Evolutionary conservation across 495 filamentous ascomycete genomes (phyloP).

Genomic region (Parmelia sp.): DNA sequence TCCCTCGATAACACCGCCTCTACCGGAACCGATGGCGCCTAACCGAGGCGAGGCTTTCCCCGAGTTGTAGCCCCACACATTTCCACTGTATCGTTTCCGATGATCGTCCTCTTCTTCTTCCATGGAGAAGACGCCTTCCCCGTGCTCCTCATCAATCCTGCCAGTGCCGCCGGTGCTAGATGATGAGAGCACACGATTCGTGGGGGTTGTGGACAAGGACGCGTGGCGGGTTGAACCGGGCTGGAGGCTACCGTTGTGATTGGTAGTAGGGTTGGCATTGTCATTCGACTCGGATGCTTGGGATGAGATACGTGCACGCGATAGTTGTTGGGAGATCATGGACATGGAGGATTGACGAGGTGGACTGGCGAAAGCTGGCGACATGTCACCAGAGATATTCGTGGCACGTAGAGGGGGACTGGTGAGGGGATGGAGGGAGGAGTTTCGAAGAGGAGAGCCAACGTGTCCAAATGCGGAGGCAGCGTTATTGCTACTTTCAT

Average conservation of each 20-base stretch:
- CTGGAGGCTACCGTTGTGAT: constrained; percentile 39
- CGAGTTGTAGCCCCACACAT: constrained; percentile 16
- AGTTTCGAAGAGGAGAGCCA: constrained; percentile 90
- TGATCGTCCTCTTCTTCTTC: constrained; percentile 63
- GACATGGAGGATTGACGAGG: constrained; percentile 60
- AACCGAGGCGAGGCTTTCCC: constrained; percentile 11
- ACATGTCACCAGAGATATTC: constrained; percentile 49
- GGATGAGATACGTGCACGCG: constrained; percentile 44
- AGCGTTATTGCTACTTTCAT: constrained; percentile 38
- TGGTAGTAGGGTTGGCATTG: constrained; percentile 9
- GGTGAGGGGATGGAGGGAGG: constrained; percentile 52
- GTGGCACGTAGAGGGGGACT: constrained; percentile 63
- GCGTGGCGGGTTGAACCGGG: constrained; percentile 38
- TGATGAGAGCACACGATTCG: constrained; percentile 43
- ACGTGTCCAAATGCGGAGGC: constrained; percentile 71
- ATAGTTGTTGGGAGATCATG: constrained; percentile 64
- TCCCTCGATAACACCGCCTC: neutral
- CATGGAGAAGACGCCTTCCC: constrained; percentile 72
- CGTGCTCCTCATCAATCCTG: constrained; percentile 68
- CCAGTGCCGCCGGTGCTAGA: constrained; percentile 46
- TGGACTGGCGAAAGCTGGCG: constrained; percentile 59
- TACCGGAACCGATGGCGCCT: constrained; percentile 18
- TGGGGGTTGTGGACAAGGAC: constrained; percentile 33
- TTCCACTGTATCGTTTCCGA: constrained; percentile 19
- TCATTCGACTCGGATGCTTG: constrained; percentile 16